Evolutionary conservation across 305 asterid species (phyloP), one percentile per base, ranked within the genome.

Genomic region (Rubia occidens): DNA sequence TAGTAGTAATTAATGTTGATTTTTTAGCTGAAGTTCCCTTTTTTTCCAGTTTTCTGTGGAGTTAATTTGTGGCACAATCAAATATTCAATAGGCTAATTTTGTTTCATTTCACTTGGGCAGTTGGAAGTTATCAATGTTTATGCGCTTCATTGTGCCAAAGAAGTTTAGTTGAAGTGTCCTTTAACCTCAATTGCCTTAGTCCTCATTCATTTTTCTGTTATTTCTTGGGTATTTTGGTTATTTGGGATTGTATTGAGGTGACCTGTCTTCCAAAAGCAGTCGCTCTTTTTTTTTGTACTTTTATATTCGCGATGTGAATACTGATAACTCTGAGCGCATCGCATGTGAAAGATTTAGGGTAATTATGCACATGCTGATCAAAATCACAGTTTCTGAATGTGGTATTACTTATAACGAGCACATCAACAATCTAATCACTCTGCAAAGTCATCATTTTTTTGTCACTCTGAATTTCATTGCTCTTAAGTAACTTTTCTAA

Each of bases 401-500:
- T 18, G 7, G 55, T 14, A 5, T 14, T 5, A 1, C 2, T 15
- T 49, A 0, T 15, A 24, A 49, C 3, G 39, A 47, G 7, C 18
- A 47, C 54, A 14, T 4, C 54, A 47, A 47, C 39, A 35, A 3
- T 35, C 39, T 35, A 4, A 6, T 35, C 39, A 3, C 54, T 47
- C 20, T 20, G 60, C 11, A 55, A 54, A 17, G 60, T 55, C 60
- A 2, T 18, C 3, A 14, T 18, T 53, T 11, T 21, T 21, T 21
- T 56, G 14, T 56, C 37, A 3, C 60, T 55, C 5, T 20, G 62
- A 24, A 58, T 58, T 20, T 58, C 15, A 58, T 56, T 10, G 15
- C 62, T 58, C 37, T 20, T 2, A 58, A 21, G 13, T 21, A 62
- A 44, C 58, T 35, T n/a, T 79, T 74, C 75, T 71, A 45, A 78